Evolutionary conservation across 177 flowering plant species (phyloP), one percentile per base, ranked within the genome.

Genomic region (Vitis hybrid): DNA sequence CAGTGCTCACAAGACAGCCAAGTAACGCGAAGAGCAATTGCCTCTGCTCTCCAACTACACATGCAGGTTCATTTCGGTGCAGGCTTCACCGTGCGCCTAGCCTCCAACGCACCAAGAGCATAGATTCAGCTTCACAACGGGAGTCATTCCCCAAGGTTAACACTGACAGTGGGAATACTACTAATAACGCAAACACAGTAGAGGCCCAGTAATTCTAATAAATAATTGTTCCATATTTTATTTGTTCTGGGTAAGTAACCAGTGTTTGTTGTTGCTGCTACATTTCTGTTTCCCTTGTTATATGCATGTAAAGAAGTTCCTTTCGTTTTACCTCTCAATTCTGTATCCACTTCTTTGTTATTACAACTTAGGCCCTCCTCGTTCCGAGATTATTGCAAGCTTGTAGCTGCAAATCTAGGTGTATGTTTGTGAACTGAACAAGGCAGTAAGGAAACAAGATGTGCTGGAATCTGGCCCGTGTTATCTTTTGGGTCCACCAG

Each of bases 11-110:
- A 15, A 79, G 88, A 59, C 87, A 85, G 59, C 64, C 76, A 3
- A 81, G 87, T 62, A 67, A 58, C 11, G 24, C 74, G 15, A 85
- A 76, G 77, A 74, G 58, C 59, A 85, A 59, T 64, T 87, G 91
- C 68, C 80, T 88, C 1, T 88, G 89, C 77, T 79, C 89, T 20
- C 92, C 92, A 7, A 88, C 92, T 18, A 86, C 86, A 0, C 89
- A 86, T 65, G 84, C 81, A 2, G 92, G 89, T 59, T 88, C 88
- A 1, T 88, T 86, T 72, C 77, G 92, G 51, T 88, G 89, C 79
- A 71, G 92, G 76, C 84, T 87, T 47, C 93, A 89, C 70, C 85
- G 93, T 0, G 47, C 82, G 19, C 86, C 87, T 18, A 61, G 69
- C 67, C 87, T 87, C 69, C 88, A 83, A 33, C 73, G 86, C 14